Conservation (phyloP, 331 rosid species). For the Malus hybrid region DNA sequence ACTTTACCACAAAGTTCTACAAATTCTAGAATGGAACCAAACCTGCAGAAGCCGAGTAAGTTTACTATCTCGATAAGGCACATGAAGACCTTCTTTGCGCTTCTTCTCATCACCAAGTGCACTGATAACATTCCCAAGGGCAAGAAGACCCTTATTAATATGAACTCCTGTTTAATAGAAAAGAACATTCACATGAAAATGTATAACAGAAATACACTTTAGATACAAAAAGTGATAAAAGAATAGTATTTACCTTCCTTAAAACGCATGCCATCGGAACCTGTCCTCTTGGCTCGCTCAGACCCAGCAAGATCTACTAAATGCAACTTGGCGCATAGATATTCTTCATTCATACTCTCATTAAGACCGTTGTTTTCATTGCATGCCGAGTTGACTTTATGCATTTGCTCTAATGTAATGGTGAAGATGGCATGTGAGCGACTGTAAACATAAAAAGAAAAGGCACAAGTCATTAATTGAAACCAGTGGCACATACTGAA, state of each 20-base stretch:
- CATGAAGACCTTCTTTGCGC: conserved; percentile 92
- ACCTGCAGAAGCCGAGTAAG: conserved; percentile 99
- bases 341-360: conserved; percentile 69
- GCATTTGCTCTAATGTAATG: conserved; percentile 97
- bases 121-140: conserved; percentile 98
- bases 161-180: conserved; percentile 71
- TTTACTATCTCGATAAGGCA: conserved; percentile 97
- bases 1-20: not conserved
- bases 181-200: conserved; percentile 15
- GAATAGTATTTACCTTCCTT: conserved; percentile 67
- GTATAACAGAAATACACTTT: conserved; percentile 7
- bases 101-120: conserved; percentile 99
- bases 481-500: not conserved
- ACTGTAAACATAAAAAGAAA: conserved; percentile 34
- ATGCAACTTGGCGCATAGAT: conserved; percentile 93
- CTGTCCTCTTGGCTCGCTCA: conserved; percentile 98
- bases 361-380: conserved; percentile 35
- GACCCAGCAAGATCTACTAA: conserved; percentile 99
- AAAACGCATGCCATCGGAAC: conserved; percentile 96
- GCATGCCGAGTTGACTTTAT: conserved; percentile 36
- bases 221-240: conserved; percentile 3
- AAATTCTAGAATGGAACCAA: conserved; percentile 7
- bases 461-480: conserved; percentile 10
- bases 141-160: conserved; percentile 97
- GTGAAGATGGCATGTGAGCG: conserved; percentile 99